Evolutionary conservation across 2,329 filamentous ascomycete genomes (phyloP), one percentile per base, ranked within the genome.

Genomic region (Onygenales sp.): DNA sequence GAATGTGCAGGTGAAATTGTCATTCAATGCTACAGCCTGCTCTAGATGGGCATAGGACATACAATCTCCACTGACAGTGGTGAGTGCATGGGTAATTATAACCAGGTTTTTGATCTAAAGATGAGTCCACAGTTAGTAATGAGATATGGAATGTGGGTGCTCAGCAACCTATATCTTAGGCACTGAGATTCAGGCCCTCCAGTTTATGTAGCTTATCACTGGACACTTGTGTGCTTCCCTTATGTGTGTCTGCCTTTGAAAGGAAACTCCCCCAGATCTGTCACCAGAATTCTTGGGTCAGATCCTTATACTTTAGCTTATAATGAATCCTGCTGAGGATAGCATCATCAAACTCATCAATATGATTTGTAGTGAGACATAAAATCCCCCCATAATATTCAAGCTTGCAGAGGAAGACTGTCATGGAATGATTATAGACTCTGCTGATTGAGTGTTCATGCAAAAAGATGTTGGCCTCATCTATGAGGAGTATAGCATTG

Each of bases 401-500:
- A 0, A 72, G 62, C 14, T 63, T 63, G 13, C 69, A 64, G n/a
- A 72, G 61, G 51, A 72, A 72, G 21, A 71, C 62, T 31, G 55
- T 61, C n/a, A 64, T 60, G 2, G 66, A 56, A 8, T 54, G 58
- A 60, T 69, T 64, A 11, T 63, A 54, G n/a, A 27, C 47, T 54
- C 68, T 63, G n/a, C 46, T 33, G 35, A 41, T 27, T 35, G 44
- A 38, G 10, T 61, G 57, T 13, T 54, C 38, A 39, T 61, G 58
- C 36, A 67, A 56, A 39, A 72, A 73, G 5, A 69, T 64, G 54
- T 73, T 69, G 7, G 67, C 69, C 56, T 73, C 66, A 56, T 73
- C 69, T 6, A 73, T 58, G 5, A 73, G 64, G 3, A 74, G 66
- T 5, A 81, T 70, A 10, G 75, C 74, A 39, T 75, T 66, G 73